phyloP scores from a whole-genome alignment of 2,329 filamentous ascomycete genomes.

The Cladosporium colombiae region DNA sequence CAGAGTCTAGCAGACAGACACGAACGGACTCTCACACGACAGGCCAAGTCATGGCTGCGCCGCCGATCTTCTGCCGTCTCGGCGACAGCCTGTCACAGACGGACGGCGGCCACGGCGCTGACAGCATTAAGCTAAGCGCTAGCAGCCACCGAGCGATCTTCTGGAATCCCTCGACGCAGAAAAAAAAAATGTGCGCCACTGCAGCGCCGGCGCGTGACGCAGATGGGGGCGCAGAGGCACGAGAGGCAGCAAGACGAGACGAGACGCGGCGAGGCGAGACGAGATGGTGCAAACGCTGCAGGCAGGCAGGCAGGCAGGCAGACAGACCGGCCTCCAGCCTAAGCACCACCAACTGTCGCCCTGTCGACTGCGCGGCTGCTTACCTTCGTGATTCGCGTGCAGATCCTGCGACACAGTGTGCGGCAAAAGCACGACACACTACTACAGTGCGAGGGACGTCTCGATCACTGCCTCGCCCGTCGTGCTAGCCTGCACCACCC shows the following conservation, averaged over 20 bases:
- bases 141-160: constrained; percentile 14
- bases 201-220: constrained; percentile 18
- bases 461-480: not conserved
- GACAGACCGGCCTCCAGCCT: too few species aligned
- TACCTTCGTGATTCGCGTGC: constrained; percentile 16
- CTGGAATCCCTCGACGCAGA: constrained; percentile 18
- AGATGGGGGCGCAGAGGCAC: constrained; percentile 8
- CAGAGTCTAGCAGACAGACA: not conserved
- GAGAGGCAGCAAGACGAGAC: not conserved
- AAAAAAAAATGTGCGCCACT: constrained; percentile 10
- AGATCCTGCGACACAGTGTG: constrained; percentile 19
- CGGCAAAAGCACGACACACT: constrained; percentile 8
- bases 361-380: constrained; percentile 17
- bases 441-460: not conserved
- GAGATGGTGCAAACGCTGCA: constrained; percentile 8
- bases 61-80: constrained; percentile 15
- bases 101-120: constrained; percentile 1
- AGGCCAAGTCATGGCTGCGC: constrained; percentile 11
- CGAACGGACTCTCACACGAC: not conserved
- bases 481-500: constrained; percentile 8
- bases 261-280: constrained; percentile 1
- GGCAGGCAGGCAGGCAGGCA: not conserved
- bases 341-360: constrained; percentile 3
- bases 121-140: constrained; percentile 18
- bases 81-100: constrained; percentile 14